These are phyloP conservation scores for Phytophthora capsici DNA, from an alignment of 352 stramenopile species.

Conservation along the genomic window DNA sequence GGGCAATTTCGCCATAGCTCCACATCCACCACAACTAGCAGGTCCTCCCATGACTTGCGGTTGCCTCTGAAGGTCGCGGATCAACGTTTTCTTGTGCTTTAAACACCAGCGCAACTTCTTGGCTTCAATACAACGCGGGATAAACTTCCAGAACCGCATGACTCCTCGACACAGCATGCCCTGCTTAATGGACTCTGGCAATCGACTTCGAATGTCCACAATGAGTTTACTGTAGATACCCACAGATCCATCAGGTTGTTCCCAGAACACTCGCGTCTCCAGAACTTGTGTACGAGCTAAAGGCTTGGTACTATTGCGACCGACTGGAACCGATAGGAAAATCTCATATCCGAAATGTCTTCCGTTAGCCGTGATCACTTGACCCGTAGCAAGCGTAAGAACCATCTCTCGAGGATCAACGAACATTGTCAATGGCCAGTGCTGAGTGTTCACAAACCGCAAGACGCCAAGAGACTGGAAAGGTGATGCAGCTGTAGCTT, in stretches of 20 bases:
- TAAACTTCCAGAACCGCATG: slow-evolving; percentile 40
- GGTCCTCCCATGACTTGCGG: slow-evolving; percentile 16
- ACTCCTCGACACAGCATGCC: slow-evolving; percentile 31
- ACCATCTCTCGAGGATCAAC: slow-evolving; percentile 30
- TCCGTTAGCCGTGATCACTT: slow-evolving; percentile 28
- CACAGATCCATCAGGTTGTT: slow-evolving; percentile 31
- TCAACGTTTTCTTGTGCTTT: slow-evolving; percentile 20
- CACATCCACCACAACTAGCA: slow-evolving; percentile 26
- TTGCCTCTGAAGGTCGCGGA: slow-evolving; percentile 8
- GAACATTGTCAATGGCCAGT: slow-evolving; percentile 36
- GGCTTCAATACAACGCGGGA: slow-evolving; percentile 32
- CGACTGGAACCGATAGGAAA: slow-evolving; percentile 25
- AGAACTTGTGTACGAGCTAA: slow-evolving; percentile 28
- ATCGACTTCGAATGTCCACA: slow-evolving; percentile 21
- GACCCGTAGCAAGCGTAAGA: slow-evolving; percentile 18
- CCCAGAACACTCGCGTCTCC: slow-evolving; percentile 37
- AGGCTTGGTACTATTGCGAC: not conserved
- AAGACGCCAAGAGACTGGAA: slow-evolving; percentile 31
- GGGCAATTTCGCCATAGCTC: not conserved
- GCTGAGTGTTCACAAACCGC: slow-evolving; percentile 27
- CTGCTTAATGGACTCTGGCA: slow-evolving; percentile 29
- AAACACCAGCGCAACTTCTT: slow-evolving; percentile 41
- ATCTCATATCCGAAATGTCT: slow-evolving; percentile 35
- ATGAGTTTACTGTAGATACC: slow-evolving; percentile 37
- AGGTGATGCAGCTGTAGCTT: slow-evolving; percentile 7